phyloP scores from a whole-genome alignment of 2,329 filamentous ascomycete genomes.

The Aureobasidium pullulans region DNA sequence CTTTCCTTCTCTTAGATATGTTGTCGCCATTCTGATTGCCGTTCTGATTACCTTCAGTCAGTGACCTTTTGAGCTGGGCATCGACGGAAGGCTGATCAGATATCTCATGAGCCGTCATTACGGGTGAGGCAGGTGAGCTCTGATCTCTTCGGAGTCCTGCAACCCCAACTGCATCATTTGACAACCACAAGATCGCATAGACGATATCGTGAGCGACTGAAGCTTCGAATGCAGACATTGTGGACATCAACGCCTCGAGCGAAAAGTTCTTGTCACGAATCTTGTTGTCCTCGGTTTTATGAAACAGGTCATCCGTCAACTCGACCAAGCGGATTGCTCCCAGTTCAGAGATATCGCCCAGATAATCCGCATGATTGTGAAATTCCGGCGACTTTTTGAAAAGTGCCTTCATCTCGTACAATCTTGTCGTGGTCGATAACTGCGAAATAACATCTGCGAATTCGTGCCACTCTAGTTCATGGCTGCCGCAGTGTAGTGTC shows the following conservation, averaged over 20 bases:
- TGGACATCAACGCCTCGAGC: slow-evolving; percentile 1
- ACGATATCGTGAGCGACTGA: slow-evolving; percentile 11
- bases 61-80: not conserved
- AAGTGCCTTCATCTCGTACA: not conserved
- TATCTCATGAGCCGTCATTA: not conserved
- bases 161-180: slow-evolving; percentile 12
- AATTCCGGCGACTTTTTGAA: not conserved
- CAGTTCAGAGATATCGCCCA: not conserved
- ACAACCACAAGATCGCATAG: slow-evolving; percentile 14
- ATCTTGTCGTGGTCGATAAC: not conserved
- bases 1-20: slow-evolving; percentile 3
- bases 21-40: not conserved
- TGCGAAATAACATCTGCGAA: slow-evolving; percentile 8
- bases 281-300: slow-evolving; percentile 1
- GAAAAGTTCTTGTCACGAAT: slow-evolving; percentile 3
- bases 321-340: slow-evolving; percentile 7
- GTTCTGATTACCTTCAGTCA: not conserved
- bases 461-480: not conserved
- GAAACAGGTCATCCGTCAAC: slow-evolving; percentile 2
- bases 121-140: not conserved
- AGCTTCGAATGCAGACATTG: slow-evolving; percentile 11
- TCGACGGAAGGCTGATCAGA: not conserved
- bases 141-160: not conserved
- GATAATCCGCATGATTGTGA: slow-evolving; percentile 1
- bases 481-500: not conserved